Evolutionary conservation across 148 eudicot genomes (phyloP), one percentile per base, ranked within the genome.

Genomic region (Fagopyrum homotropicum): DNA sequence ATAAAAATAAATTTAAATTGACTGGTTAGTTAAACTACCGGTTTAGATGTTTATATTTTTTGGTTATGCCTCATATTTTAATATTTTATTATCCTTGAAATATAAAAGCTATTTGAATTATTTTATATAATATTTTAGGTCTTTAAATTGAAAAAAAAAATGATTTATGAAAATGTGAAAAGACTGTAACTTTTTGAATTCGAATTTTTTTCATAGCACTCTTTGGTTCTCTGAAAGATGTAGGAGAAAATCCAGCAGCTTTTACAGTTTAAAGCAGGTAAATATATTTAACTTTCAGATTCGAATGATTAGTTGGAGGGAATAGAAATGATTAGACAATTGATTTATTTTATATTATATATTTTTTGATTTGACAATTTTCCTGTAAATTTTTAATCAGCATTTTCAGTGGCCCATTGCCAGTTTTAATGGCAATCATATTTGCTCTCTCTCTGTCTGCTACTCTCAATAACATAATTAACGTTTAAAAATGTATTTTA

Each of bases 381-480:
- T 60, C 52, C 52, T 60, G 9, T 60, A 35, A 10, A 19, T 19
- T 26, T 59, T 19, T 8, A 60, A 60, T 19, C 35, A 60, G 7
- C 4, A 60, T 60, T 30, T 35, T 60, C 4, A 10, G 40, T 60
- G 66, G 66, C 40, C 66, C 66, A 60, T 35, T 60, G 66, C 40
- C 66, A 60, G 66, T 60, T 60, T 60, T 60, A 17, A 60, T 60
- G 7, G 60, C 60, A 60, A 60, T 60, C 66, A 60, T 60, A 30
- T 35, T 19, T 60, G 11, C 10, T 60, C 66, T 60, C 10, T 60
- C 66, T 60, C 66, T 60, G 40, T 60, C 15, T 7, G 35, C 66
- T 60, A 60, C 66, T 60, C 66, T 60, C 66, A 22, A 60, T 60
- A 26, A 26, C 66, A 26, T 59, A 59, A 59, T 6, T 55, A 55